phyloP scores from a whole-genome alignment of 2,329 filamentous ascomycete genomes.

The Dendryphion nanum region DNA sequence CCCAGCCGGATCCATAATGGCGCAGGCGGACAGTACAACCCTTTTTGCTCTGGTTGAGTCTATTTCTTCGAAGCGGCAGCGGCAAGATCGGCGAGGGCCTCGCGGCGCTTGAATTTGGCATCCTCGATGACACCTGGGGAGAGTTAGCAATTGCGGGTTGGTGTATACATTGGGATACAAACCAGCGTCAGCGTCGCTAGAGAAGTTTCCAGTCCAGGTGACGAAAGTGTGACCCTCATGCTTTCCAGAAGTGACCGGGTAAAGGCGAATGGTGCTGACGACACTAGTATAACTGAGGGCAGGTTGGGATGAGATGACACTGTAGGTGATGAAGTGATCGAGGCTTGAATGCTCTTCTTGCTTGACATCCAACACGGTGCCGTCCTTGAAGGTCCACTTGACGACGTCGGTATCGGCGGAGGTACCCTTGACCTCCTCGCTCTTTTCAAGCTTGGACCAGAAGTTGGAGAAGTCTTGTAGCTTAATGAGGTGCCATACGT shows the following conservation, averaged over 20 bases:
- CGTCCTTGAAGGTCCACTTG: slow-evolving; percentile 70
- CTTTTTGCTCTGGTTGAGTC: too few relatives aligned
- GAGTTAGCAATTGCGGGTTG: slow-evolving; percentile 4
- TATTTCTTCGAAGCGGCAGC: slow-evolving; percentile 47
- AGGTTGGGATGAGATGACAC: slow-evolving; percentile 65
- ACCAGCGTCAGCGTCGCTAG: slow-evolving; percentile 69
- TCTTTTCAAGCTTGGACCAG: slow-evolving; percentile 62
- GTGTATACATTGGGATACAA: slow-evolving; percentile 26
- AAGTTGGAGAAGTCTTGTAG: slow-evolving; percentile 67
- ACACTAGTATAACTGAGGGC: slow-evolving; percentile 65
- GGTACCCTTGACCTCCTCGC: slow-evolving; percentile 62
- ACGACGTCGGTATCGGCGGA: slow-evolving; percentile 66
- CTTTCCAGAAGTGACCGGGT: slow-evolving; percentile 65
- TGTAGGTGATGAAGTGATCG: slow-evolving; percentile 75
- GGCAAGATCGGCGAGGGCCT: slow-evolving; percentile 66
- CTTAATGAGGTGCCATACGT: slow-evolving; percentile 75
- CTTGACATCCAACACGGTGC: slow-evolving; percentile 68
- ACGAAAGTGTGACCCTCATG: slow-evolving; percentile 65
- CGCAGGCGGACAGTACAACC: too few relatives aligned
- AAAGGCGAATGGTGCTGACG: slow-evolving; percentile 65
- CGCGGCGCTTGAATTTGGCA: slow-evolving; percentile 73
- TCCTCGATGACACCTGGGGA: slow-evolving; percentile 66
- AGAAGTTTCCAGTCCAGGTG: slow-evolving; percentile 69
- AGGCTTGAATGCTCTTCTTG: slow-evolving; percentile 73
- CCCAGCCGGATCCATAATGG: too few relatives aligned